These are phyloP conservation scores for Epichloe brachyelytri DNA, from an alignment of 2,329 filamentous ascomycete species.

Conservation along the genomic window DNA sequence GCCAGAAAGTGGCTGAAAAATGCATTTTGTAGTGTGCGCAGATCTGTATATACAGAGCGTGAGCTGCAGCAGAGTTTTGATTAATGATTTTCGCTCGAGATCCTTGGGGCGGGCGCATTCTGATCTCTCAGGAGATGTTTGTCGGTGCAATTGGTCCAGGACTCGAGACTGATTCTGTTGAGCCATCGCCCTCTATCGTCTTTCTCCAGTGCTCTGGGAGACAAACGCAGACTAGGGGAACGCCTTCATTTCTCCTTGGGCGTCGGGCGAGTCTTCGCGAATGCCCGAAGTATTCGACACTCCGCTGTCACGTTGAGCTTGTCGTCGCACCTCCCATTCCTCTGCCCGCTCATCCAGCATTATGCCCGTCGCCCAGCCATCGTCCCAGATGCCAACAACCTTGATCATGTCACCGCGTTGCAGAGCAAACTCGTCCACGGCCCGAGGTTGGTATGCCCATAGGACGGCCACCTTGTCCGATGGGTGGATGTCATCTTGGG, in stretches of 20 bases:
- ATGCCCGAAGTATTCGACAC: slow-evolving; percentile 68
- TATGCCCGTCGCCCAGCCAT: slow-evolving; percentile 94
- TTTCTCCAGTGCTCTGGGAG: slow-evolving; percentile 92
- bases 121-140: slow-evolving; percentile 3
- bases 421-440: slow-evolving; percentile 81
- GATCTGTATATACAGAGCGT: slow-evolving; percentile 2
- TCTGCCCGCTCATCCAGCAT: slow-evolving; percentile 72
- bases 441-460: slow-evolving; percentile 94
- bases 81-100: neutral
- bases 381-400: slow-evolving; percentile 96
- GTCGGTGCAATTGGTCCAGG: slow-evolving; percentile 11
- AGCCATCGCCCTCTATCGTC: slow-evolving; percentile 82
- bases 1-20: neutral
- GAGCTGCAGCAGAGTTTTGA: neutral
- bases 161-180: slow-evolving; percentile 48
- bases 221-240: slow-evolving; percentile 93
- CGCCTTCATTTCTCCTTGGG: slow-evolving; percentile 78
- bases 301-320: slow-evolving; percentile 80
- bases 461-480: slow-evolving; percentile 81
- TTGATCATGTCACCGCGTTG: slow-evolving; percentile 97
- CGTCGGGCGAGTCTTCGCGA: slow-evolving; percentile 48
- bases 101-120: neutral
- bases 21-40: neutral
- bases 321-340: slow-evolving; percentile 69
- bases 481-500: slow-evolving; percentile 86